Percentiles rank a stretch among this genome's conserved stretches.
Conservation (phyloP, 202 grass and related monocot species). For the Bolboschoenoplectus hybrid region DNA sequence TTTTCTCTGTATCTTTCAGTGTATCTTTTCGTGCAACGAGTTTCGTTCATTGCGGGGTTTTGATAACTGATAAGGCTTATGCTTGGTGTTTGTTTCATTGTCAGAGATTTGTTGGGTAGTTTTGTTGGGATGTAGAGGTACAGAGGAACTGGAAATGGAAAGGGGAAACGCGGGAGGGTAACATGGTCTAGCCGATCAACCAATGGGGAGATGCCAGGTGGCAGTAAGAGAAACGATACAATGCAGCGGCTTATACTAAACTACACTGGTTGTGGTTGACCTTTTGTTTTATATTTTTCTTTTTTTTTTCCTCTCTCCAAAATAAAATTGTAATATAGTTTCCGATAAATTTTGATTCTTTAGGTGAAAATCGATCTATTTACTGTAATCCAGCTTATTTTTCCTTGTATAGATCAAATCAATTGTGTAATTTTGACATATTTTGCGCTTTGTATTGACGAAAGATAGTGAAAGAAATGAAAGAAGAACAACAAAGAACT, state of each 20-base stretch:
- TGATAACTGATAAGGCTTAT: background rate
- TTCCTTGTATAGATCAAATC: too few relatives aligned
- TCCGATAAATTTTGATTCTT: too few relatives aligned
- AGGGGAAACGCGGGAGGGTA: background rate
- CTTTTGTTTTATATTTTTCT: background rate
- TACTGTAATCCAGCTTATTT: too few relatives aligned
- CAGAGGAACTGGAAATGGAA: background rate
- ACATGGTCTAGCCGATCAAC: background rate
- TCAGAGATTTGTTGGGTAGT: background rate
- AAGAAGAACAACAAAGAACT: too few relatives aligned
- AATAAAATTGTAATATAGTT: too few relatives aligned
- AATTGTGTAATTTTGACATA: too few relatives aligned
- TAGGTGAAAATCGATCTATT: too few relatives aligned
- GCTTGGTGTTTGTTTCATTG: background rate
- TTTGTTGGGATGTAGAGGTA: background rate
- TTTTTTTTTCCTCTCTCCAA: background rate
- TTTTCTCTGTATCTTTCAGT: background rate
- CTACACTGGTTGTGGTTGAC: background rate
- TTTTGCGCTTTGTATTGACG: too few relatives aligned
- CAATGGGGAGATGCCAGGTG: background rate
- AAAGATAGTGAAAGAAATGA: too few relatives aligned
- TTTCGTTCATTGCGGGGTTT: background rate
- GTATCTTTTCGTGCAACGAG: background rate
- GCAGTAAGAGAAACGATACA: background rate
- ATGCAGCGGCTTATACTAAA: background rate